Evolutionary conservation across 2,329 filamentous ascomycete species (phyloP).

Genomic region (Cercospora beticola): DNA sequence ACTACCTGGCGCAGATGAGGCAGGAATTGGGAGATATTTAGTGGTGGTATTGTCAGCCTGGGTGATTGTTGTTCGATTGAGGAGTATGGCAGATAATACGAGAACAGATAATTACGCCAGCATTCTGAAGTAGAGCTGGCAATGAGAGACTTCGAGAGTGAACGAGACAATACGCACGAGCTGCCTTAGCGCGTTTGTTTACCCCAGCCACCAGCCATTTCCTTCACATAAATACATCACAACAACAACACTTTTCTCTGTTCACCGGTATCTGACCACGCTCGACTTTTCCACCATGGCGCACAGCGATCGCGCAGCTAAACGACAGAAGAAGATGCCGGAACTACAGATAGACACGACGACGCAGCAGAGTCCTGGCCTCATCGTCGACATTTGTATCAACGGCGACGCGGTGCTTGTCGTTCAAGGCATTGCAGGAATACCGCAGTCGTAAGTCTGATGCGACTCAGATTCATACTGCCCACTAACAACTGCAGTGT

Average conservation of each 20-base stretch:
- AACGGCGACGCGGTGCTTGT: slow-evolving; percentile 23
- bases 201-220: not conserved
- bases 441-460: not conserved
- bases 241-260: not conserved
- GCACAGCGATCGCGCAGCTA: slow-evolving; percentile 17
- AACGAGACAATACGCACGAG: not conserved
- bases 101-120: not conserved
- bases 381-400: slow-evolving; percentile 14
- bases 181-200: not conserved
- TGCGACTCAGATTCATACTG: not conserved
- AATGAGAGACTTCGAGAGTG: not conserved
- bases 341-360: not conserved
- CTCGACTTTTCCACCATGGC: slow-evolving; percentile 1
- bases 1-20: not conserved
- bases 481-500: slow-evolving; percentile 4
- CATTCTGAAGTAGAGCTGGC: not conserved
- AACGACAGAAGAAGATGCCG: slow-evolving; percentile 17
- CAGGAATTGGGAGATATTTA: not conserved
- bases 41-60: not conserved
- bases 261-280: not conserved
- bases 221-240: not conserved
- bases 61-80: not conserved
- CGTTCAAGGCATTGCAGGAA: slow-evolving; percentile 15
- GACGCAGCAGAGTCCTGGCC: not conserved
- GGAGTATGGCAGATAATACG: not conserved